A percentile compares a stretch with the other conserved stretches of the same genome.
Evolutionary conservation across 108 stramenopile species (phyloP).

Genomic region (Aurantiochytrium sp.): DNA sequence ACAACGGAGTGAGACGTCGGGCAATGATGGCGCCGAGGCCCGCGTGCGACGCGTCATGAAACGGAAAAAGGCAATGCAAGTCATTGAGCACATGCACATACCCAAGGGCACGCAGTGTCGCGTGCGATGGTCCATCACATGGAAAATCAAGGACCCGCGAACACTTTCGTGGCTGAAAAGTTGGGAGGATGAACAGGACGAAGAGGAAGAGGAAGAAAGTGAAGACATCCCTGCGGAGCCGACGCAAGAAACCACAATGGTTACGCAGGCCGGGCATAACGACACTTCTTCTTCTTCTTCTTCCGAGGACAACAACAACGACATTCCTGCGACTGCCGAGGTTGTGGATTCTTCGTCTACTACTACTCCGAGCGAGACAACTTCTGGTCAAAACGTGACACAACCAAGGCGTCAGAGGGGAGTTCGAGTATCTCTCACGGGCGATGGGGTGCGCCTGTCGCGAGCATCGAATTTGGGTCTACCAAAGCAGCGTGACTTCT

Average conservation of each 20-base stretch:
- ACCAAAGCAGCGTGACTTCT: background rate
- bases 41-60: background rate
- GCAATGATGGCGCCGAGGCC: background rate
- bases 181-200: background rate
- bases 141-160: background rate
- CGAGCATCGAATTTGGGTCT: background rate
- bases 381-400: no score
- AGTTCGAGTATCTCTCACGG: background rate
- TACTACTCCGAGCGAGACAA: no score
- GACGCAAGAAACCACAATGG: no score
- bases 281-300: no score
- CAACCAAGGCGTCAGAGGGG: background rate
- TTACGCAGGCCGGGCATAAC: no score
- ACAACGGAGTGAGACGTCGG: background rate
- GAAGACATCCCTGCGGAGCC: background rate
- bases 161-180: background rate
- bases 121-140: background rate
- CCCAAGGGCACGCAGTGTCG: background rate
- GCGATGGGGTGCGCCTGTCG: background rate
- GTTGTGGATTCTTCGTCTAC: no score
- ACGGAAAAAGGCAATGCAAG: background rate
- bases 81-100: background rate
- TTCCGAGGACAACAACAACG: no score
- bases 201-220: background rate
- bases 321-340: no score